Evolutionary conservation across 306 rosid species (phyloP), one percentile per base, ranked within the genome.

Genomic region (Acmispon strigosus): DNA sequence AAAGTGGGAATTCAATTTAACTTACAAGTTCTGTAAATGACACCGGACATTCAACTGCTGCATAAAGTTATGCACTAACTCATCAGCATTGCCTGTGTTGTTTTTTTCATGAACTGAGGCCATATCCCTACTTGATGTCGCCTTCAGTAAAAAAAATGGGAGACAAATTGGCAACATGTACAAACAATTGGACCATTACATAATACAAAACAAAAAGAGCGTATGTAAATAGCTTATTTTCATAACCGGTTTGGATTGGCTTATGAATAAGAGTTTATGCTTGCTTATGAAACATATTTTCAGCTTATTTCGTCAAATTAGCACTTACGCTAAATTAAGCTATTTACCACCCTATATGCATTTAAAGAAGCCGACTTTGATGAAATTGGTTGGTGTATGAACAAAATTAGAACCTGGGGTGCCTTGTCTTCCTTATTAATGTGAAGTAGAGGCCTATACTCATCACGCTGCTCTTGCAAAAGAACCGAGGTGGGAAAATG

Each of bases 381-480:
- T 42, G 27, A 18, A 58, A n/a, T 47, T 17, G 2, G 17, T 47
- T 17, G 2, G 16, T 47, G 10, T 32, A 32, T 32, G 61, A 79
- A 50, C 15, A 55, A 32, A 68, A 77, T 12, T 6, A 42, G 65
- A 86, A 90, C 96, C 96, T 87, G 89, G 47, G 85, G 63, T 70
- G 80, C 22, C 68, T 71, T 86, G n/a, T 87, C 92, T 82, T 88
- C 87, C 81, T 85, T 84, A 12, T 69, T 47, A 11, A 80, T 42
- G 45, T 81, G 88, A 77, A 73, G 77, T 51, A 76, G 69, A 76
- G 91, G 80, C 78, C 52, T 86, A 74, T 76, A 84, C 56, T 92
- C 96, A 61, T 90, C 86, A 11, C 84, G 87, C 75, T 88, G 97
- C 74, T 93, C 97, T 90, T 85, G 94, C 63, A 77, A 62, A 65